A percentile compares a stretch with the other conserved stretches of the same genome.
Conservation (phyloP, 805 yeast genomes). For the Candida chilensis region DNA sequence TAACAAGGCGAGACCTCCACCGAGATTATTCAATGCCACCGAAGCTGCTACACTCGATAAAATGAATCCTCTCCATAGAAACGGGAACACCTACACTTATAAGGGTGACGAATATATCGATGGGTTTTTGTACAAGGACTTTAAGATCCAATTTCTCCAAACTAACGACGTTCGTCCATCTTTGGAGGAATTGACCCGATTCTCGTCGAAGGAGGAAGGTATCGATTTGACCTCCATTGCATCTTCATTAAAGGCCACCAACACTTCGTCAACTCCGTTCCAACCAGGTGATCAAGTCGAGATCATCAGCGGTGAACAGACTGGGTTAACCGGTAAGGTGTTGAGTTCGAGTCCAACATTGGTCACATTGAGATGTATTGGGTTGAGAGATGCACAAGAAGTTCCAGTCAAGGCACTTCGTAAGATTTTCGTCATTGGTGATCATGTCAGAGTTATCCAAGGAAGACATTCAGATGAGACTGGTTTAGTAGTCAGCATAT, state of each 20-base stretch:
- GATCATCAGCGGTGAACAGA: slow-evolving; percentile 87
- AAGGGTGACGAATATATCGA: slow-evolving; percentile 83
- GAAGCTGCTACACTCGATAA: slow-evolving; percentile 86
- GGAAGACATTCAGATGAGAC: slow-evolving; percentile 93
- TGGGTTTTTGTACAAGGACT: slow-evolving; percentile 82
- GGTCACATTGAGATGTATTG: slow-evolving; percentile 40
- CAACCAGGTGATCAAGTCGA: slow-evolving; percentile 95
- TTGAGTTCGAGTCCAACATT: slow-evolving; percentile 50
- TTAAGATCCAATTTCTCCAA: slow-evolving; percentile 72
- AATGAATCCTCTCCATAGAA: slow-evolving; percentile 57
- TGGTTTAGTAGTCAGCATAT: slow-evolving; percentile 81
- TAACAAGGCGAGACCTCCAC: slow-evolving; percentile 69
- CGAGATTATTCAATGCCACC: slow-evolving; percentile 77
- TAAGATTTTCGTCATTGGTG: slow-evolving; percentile 84
- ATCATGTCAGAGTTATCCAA: slow-evolving; percentile 85
- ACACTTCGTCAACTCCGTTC: slow-evolving; percentile 49
- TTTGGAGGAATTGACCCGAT: slow-evolving; percentile 79
- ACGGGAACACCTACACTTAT: slow-evolving; percentile 57
- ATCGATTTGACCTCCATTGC: slow-evolving; percentile 83
- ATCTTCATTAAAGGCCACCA: slow-evolving; percentile 65
- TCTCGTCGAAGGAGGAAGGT: slow-evolving; percentile 76
- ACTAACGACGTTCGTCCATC: slow-evolving; percentile 73
- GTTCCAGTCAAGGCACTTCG: slow-evolving; percentile 77
- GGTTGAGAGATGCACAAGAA: slow-evolving; percentile 55
- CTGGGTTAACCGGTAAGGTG: slow-evolving; percentile 79